These are phyloP conservation scores for Entoloma clypeatum DNA, from an alignment of 1,284 basidiomycete genomes.

Conservation along the genomic window DNA sequence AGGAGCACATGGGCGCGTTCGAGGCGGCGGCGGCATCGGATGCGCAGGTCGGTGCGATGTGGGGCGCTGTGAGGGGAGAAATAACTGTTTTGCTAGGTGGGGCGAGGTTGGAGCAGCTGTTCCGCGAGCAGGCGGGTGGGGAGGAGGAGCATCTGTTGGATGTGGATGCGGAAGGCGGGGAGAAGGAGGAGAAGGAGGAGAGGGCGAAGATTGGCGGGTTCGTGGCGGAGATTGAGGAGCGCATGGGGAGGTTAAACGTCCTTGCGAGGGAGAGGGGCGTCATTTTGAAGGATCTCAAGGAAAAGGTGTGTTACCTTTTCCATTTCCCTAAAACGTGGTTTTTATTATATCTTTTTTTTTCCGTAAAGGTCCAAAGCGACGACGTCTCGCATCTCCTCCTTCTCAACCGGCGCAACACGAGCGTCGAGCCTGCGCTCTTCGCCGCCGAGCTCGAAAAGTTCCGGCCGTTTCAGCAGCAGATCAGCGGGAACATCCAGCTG, in stretches of 20 bases:
- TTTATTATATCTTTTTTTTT: conserved; percentile 4
- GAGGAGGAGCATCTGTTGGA: conserved; percentile 61
- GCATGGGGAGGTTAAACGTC: conserved; percentile 73
- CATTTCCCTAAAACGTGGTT: background rate
- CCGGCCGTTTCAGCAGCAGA: conserved; percentile 81
- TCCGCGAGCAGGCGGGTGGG: conserved; percentile 49
- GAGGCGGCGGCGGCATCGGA: conserved; percentile 81
- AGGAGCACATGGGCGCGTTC: conserved; percentile 72
- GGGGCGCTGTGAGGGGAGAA: conserved; percentile 70
- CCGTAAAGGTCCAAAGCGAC: conserved; percentile 81
- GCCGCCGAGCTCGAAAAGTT: conserved; percentile 95
- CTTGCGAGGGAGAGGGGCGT: conserved; percentile 83
- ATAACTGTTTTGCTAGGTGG: conserved; percentile 64
- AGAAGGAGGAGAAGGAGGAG: conserved; percentile 66
- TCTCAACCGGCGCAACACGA: conserved; percentile 83
- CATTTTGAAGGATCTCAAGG: conserved; percentile 90
- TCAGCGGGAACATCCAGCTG: conserved; percentile 73
- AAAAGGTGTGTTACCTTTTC: conserved; percentile 57
- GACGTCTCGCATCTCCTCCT: conserved; percentile 95
- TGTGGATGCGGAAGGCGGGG: conserved; percentile 60
- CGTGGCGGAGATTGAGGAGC: conserved; percentile 76
- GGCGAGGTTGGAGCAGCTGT: conserved; percentile 66
- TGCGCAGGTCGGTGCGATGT: conserved; percentile 69
- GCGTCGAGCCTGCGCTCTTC: conserved; percentile 85
- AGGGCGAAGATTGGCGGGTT: conserved; percentile 62